phyloP scores from a whole-genome alignment of 1,284 basidiomycete species.

The Cutaneotrichosporon daszewskae region DNA sequence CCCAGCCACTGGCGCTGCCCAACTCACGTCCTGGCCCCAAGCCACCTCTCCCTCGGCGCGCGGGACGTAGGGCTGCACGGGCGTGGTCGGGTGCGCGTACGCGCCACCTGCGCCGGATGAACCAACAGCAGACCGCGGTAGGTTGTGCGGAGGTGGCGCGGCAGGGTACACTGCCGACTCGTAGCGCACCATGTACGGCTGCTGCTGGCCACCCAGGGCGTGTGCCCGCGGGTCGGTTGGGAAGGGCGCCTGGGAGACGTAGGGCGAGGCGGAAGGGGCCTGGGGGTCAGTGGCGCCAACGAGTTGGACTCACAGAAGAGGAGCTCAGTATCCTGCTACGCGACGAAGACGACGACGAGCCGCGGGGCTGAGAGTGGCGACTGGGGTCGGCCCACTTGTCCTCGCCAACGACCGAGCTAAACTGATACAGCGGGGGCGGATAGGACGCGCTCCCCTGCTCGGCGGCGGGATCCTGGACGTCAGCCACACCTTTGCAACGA shows the following conservation, averaged over 20 bases:
- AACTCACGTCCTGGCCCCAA: constrained; percentile 21
- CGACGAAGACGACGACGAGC: constrained; percentile 28
- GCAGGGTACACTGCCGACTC: constrained; percentile 29
- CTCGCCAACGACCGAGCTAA: constrained; percentile 7
- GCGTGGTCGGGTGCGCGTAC: constrained; percentile 8
- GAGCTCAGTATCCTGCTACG: constrained; percentile 7
- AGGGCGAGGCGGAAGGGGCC: constrained; percentile 39
- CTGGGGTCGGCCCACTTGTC: constrained; percentile 7
- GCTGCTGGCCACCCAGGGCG: constrained; percentile 16
- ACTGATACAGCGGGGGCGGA: constrained; percentile 22
- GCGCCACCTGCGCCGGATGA: constrained; percentile 6
- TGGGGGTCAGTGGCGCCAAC: constrained; percentile 4
- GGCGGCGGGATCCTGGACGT: constrained; percentile 10
- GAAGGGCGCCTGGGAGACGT: constrained; percentile 28
- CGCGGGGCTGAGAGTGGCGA: constrained; percentile 9
- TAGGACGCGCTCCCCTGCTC: constrained; percentile 15
- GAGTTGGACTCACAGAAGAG: not conserved
- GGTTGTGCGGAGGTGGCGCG: constrained; percentile 19
- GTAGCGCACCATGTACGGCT: constrained; percentile 26
- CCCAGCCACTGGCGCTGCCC: constrained; percentile 15
- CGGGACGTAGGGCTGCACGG: constrained; percentile 11
- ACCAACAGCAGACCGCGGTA: constrained; percentile 21
- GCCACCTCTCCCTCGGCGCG: constrained; percentile 15
- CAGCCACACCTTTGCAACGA: not conserved
- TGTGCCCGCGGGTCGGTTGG: constrained; percentile 32